Conservation (phyloP, 139 green algal genomes). For the Asterochloris erici region DNA sequence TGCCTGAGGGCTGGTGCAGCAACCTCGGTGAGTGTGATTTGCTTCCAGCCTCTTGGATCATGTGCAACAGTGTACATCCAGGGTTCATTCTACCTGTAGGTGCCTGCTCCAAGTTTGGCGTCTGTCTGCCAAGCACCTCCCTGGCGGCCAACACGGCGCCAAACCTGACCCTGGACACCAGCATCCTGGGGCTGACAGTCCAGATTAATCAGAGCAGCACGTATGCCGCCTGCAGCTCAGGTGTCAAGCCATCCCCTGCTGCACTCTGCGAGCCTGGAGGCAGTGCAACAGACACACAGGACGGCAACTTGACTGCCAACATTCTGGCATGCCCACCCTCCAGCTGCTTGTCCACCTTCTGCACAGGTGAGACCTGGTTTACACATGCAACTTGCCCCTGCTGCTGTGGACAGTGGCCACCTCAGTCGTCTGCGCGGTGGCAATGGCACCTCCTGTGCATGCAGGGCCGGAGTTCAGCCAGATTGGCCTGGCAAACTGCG, state of each 20-base stretch:
- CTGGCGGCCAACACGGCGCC: slow-evolving; percentile 3
- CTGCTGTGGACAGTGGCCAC: not conserved
- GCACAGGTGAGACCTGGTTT: not conserved
- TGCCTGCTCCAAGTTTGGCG: not conserved
- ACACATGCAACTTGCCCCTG: not conserved
- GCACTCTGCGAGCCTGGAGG: not conserved
- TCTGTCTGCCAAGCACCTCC: slow-evolving; percentile 9
- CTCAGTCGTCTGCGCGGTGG: not conserved
- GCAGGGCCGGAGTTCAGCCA: slow-evolving; percentile 8
- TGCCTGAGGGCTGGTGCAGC: too few relatives aligned
- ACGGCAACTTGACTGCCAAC: slow-evolving; percentile 2
- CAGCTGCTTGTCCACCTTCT: not conserved
- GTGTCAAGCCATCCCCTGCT: not conserved
- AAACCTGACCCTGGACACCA: not conserved
- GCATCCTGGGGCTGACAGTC: not conserved
- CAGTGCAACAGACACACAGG: slow-evolving; percentile 7
- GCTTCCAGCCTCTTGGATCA: too few relatives aligned
- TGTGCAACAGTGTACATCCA: too few relatives aligned
- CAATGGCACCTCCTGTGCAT: not conserved
- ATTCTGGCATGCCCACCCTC: slow-evolving; percentile 8
- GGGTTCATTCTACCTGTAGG: not conserved
- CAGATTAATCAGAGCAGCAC: not conserved
- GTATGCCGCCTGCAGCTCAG: not conserved
- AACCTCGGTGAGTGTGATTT: too few relatives aligned
- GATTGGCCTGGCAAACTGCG: slow-evolving; percentile 4